Evolutionary conservation across 2,329 filamentous ascomycete species (phyloP).

Genomic region (Penicillium sp.): DNA sequence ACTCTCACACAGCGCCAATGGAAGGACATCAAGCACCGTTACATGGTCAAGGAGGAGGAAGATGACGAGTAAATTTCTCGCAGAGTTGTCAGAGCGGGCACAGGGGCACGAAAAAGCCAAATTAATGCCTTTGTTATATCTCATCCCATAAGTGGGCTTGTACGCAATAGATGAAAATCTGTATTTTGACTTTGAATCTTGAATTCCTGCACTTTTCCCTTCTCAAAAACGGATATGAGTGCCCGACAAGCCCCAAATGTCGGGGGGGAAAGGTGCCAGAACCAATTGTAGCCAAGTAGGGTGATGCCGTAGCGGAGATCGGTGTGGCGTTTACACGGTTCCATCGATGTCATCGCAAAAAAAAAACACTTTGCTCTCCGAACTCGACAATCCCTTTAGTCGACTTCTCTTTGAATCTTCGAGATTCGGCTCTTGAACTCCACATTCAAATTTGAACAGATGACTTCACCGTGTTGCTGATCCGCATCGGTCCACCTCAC

Average conservation of each 20-base stretch:
- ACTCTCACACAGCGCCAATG: constrained; percentile 78
- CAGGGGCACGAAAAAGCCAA: constrained; percentile 24
- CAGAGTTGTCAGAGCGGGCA: constrained; percentile 16
- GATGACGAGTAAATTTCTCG: constrained; percentile 48
- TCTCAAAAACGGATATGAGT: no score
- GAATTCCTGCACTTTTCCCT: not conserved
- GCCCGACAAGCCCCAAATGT: no score
- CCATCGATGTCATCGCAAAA: constrained; percentile 30
- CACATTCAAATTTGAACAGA: constrained; percentile 4
- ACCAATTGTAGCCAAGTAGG: not conserved
- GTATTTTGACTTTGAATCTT: constrained; percentile 19
- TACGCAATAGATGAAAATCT: constrained; percentile 30
- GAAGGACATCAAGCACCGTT: constrained; percentile 97
- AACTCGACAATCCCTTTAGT: not conserved
- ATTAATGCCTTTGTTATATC: constrained; percentile 20
- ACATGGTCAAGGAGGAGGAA: constrained; percentile 70
- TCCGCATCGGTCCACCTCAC: constrained; percentile 23
- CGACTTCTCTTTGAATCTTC: not conserved
- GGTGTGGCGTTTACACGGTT: constrained; percentile 24
- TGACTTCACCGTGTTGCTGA: constrained; percentile 11
- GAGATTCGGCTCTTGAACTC: constrained; percentile 1
- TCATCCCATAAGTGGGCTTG: constrained; percentile 23
- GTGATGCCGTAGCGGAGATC: constrained; percentile 16
- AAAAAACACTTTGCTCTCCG: constrained; percentile 5
- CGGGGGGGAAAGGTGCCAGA: not conserved